Evolutionary conservation across 2,329 filamentous ascomycete genomes (phyloP).

Genomic region (Aspergillus fructus): DNA sequence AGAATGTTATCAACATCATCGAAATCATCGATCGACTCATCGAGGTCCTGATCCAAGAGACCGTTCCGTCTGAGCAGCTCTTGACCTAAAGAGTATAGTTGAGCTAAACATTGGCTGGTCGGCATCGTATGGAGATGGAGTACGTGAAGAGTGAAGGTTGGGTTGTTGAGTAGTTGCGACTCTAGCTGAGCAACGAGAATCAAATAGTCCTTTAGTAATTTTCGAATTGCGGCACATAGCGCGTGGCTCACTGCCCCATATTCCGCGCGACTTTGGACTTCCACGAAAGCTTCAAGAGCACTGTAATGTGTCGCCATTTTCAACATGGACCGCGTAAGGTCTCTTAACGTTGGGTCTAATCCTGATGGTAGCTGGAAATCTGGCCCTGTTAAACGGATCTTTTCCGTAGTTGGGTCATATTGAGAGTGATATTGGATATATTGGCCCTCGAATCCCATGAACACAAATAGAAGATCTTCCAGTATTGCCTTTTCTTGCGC

Average conservation of each 20-base stretch:
- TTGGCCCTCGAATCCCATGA: slow-evolving; percentile 98
- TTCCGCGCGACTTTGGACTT: slow-evolving; percentile 88
- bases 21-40: slow-evolving; percentile 69
- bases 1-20: slow-evolving; percentile 92
- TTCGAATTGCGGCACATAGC: slow-evolving; percentile 90
- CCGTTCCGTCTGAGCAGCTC: slow-evolving; percentile 87
- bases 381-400: slow-evolving; percentile 81
- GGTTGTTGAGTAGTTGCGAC: slow-evolving; percentile 84
- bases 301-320: slow-evolving; percentile 93
- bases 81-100: slow-evolving; percentile 82
- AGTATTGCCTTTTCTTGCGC: slow-evolving; percentile 83
- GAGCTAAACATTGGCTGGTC: slow-evolving; percentile 86
- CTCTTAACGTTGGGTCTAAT: slow-evolving; percentile 85
- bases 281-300: slow-evolving; percentile 87
- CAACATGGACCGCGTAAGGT: slow-evolving; percentile 83
- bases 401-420: slow-evolving; percentile 82
- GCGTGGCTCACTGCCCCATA: slow-evolving; percentile 96
- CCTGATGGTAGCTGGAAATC: slow-evolving; percentile 76
- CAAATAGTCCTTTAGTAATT: slow-evolving; percentile 88
- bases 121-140: slow-evolving; percentile 89
- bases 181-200: slow-evolving; percentile 91
- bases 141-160: slow-evolving; percentile 86
- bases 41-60: slow-evolving; percentile 71
- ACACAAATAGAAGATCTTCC: slow-evolving; percentile 88
- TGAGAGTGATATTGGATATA: slow-evolving; percentile 83